phyloP scores from a whole-genome alignment of 176 grass and related monocot species.

The Bromus sterilis region DNA sequence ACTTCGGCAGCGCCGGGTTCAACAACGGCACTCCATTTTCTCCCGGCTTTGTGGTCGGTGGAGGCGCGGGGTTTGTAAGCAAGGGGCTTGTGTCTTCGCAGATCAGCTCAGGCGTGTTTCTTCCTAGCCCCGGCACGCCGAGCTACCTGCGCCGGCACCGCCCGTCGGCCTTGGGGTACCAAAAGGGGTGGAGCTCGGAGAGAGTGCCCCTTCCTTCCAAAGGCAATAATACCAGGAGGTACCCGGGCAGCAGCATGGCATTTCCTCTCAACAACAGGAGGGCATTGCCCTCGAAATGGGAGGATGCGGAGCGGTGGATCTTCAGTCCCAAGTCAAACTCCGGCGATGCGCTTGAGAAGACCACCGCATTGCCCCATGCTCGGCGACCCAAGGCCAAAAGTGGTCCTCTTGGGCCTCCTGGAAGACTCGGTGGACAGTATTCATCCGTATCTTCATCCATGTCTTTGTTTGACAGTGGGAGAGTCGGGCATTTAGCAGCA shows the following conservation, averaged over 20 bases:
- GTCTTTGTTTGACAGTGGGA: conserved; percentile 47
- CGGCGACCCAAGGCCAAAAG: conserved; percentile 79
- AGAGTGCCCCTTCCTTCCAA: conserved; percentile 54
- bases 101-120: conserved; percentile 56
- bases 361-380: conserved; percentile 25
- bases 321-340: conserved; percentile 62
- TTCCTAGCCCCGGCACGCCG: conserved; percentile 73
- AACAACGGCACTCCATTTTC: conserved; percentile 42
- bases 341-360: conserved; percentile 34
- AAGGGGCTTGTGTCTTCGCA: conserved; percentile 47
- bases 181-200: conserved; percentile 92
- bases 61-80: conserved; percentile 51
- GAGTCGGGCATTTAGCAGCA: conserved; percentile 36
- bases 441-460: conserved; percentile 47
- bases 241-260: conserved; percentile 44
- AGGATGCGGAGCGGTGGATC: conserved; percentile 98
- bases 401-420: conserved; percentile 68
- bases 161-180: conserved; percentile 28
- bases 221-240: conserved; percentile 32
- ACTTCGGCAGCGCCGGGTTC: conserved; percentile 47
- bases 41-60: conserved; percentile 39
- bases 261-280: conserved; percentile 70
- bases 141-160: conserved; percentile 29
- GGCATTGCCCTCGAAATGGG: conserved; percentile 93
- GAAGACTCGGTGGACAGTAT: conserved; percentile 36